Evolutionary conservation across 306 rosid genomes (phyloP), one percentile per base, ranked within the genome.

Genomic region (Luffa acutangula): DNA sequence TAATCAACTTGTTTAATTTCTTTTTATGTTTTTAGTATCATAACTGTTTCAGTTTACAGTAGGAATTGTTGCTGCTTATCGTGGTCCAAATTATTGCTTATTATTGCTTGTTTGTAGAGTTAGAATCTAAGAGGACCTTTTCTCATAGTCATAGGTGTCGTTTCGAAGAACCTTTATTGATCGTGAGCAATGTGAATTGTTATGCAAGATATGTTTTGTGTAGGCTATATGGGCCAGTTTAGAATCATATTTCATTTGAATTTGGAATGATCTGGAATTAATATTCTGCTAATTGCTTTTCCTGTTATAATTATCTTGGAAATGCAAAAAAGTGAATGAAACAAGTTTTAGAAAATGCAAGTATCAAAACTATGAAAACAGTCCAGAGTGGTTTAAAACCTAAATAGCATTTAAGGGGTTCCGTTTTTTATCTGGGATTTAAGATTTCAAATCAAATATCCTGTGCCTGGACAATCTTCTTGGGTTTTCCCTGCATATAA

Each of bases 401-500:
- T 94, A 75, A 92, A 92, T 52, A 92, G 92, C 97, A 94, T 92
- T 60, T 94, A 89, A 56, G 98, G 98, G 25, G 94, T 94, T 84
- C 97, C 97, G 3, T 96, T 94, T 86, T 94, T 97, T 41, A 92
- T 91, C 79, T 92, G 95, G 37, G 97, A 87, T 79, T 92, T 49
- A 87, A 60, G 80, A 91, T 86, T 84, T 90, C 97, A 82, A 91
- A 89, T 96, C 97, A 90, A 8, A 93, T 86, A 78, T 64, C 87
- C 76, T 89, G 97, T 15, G 96, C 97, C 78, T 72, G 89, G 10
- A 92, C 89, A 81, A 88, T 88, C 87, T 91, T 95, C 87, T 88
- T 93, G 57, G 97, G 97, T 78, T 87, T 95, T 43, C 90, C 96
- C 93, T 95, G 43, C 74, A n/a, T 12, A 67, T 7, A 37, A 56